Evolutionary conservation across 257 asterid genomes (phyloP).

Genomic region (Petrea volubilis): DNA sequence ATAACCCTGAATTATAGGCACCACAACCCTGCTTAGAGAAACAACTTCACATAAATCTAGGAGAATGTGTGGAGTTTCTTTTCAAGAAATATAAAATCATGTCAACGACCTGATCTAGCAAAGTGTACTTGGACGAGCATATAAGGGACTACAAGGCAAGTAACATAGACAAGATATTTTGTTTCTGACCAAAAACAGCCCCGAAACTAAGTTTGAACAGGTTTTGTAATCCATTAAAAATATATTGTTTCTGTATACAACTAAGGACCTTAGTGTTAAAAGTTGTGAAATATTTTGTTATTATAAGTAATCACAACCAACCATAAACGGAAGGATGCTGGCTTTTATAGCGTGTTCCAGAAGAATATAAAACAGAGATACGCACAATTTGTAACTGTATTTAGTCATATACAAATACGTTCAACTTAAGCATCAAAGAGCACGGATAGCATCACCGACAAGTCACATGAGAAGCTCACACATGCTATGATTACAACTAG

Average conservation of each 20-base stretch:
- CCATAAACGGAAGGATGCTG: background rate
- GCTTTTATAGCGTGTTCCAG: background rate
- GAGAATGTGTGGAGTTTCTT: conserved; percentile 30
- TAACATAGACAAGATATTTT: background rate
- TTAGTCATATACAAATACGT: background rate
- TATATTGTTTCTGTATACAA: background rate
- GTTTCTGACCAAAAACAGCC: background rate
- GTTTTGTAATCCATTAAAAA: background rate
- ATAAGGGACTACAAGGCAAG: background rate
- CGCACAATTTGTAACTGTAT: background rate
- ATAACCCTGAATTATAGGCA: conserved; percentile 83
- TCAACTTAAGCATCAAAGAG: background rate
- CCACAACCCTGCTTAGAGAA: conserved; percentile 81
- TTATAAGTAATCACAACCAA: background rate
- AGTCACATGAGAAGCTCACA: background rate
- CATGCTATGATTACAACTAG: background rate
- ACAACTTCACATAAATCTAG: conserved; percentile 43
- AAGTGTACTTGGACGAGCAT: background rate
- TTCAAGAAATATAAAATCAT: conserved; percentile 1
- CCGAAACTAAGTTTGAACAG: background rate
- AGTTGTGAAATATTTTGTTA: background rate
- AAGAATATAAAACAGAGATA: conserved; percentile 5
- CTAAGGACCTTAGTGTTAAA: background rate
- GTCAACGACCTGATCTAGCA: background rate
- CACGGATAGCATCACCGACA: background rate